Conservation (phyloP, 345 rosid species). For the Angophora floribunda region DNA sequence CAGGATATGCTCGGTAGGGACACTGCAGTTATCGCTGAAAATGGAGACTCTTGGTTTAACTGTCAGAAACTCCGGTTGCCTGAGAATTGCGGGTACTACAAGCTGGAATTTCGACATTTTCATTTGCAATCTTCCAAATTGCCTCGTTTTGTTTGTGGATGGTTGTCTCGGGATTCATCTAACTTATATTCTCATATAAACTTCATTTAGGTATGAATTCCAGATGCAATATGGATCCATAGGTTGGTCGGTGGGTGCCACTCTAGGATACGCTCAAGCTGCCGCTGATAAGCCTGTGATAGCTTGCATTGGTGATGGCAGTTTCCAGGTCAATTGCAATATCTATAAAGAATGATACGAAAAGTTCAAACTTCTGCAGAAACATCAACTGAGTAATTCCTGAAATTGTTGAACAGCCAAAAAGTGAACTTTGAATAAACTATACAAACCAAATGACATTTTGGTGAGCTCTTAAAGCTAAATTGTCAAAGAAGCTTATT, state of each 20-base stretch:
- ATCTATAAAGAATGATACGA: neutral
- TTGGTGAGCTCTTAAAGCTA: neutral
- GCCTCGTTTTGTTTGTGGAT: neutral
- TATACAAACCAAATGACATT: neutral
- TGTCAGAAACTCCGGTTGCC: conserved; percentile 73
- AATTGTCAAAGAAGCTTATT: neutral
- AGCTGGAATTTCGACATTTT: neutral
- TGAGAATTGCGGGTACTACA: conserved; percentile 55
- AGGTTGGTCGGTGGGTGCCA: conserved; percentile 76
- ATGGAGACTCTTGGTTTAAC: conserved; percentile 81
- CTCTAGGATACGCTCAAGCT: conserved; percentile 71
- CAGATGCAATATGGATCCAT: conserved; percentile 83
- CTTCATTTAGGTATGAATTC: conserved; percentile 43
- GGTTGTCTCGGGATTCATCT: neutral
- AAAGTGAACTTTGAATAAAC: neutral
- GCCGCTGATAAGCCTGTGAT: conserved; percentile 51
- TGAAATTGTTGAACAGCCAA: neutral
- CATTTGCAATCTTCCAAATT: neutral
- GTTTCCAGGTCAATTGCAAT: conserved; percentile 42
- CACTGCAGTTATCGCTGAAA: conserved; percentile 59
- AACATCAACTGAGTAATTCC: neutral
- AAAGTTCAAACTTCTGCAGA: neutral
- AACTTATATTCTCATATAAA: neutral
- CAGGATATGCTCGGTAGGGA: conserved; percentile 46
- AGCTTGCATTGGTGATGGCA: conserved; percentile 76